These are phyloP conservation scores for Cicer bijugum DNA, from an alignment of 306 rosid species.

Conservation along the genomic window DNA sequence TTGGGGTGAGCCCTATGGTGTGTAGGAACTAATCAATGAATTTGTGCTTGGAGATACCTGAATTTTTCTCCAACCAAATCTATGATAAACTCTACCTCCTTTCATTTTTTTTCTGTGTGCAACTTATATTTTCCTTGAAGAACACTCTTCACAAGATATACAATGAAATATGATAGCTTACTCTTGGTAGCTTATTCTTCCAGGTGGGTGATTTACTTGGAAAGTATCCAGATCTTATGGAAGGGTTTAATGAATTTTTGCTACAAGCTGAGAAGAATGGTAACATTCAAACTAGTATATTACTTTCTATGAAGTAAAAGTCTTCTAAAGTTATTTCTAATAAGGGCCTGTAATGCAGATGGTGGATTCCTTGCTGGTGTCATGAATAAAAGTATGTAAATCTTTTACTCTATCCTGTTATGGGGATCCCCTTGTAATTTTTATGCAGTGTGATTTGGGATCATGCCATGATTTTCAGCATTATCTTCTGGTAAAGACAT, in stretches of 20 bases:
- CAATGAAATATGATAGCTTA: slow-evolving; percentile 11
- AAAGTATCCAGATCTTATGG: slow-evolving; percentile 39
- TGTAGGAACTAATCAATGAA: slow-evolving; percentile 6
- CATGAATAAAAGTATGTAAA: slow-evolving; percentile 53
- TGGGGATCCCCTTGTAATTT: slow-evolving; percentile 40
- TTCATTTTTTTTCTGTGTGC: slow-evolving; percentile 27
- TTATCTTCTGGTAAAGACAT: slow-evolving; percentile 31
- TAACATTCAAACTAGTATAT: slow-evolving; percentile 48
- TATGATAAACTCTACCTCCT: slow-evolving; percentile 3
- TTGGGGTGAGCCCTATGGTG: background rate
- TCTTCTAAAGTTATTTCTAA: slow-evolving; percentile 50
- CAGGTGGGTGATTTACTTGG: slow-evolving; percentile 41
- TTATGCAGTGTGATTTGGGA: slow-evolving; percentile 34
- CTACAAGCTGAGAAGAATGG: slow-evolving; percentile 57
- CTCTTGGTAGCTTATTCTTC: slow-evolving; percentile 5
- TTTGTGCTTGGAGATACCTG: slow-evolving; percentile 26
- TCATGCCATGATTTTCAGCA: slow-evolving; percentile 38
- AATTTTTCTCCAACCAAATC: slow-evolving; percentile 22
- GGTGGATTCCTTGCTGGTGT: slow-evolving; percentile 90
- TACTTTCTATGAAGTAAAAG: slow-evolving; percentile 41
- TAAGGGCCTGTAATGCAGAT: slow-evolving; percentile 65
- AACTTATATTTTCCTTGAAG: slow-evolving; percentile 18
- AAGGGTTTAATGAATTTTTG: slow-evolving; percentile 36
- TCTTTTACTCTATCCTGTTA: slow-evolving; percentile 43
- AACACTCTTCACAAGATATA: slow-evolving; percentile 22